Base-by-base conservation (phyloP, 495 filamentous ascomycete genomes). In the Ramalina intermedia region DNA sequence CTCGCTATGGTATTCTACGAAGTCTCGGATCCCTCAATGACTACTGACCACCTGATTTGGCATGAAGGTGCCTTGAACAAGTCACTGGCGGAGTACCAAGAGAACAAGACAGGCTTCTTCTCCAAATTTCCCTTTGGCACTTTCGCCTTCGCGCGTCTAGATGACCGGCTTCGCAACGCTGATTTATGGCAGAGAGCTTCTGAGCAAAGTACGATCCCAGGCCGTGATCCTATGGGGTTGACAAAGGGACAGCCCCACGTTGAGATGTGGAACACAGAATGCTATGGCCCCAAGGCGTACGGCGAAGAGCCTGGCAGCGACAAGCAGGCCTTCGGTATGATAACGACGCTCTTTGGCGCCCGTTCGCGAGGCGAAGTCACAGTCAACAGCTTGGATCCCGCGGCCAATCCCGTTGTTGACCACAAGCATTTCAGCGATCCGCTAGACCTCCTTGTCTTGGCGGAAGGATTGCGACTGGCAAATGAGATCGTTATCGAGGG, bases 401-500 rank as follows among this genome's bases (percentile, higher is more conserved):
- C 37, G 12, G 48, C 53, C n/a, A 56, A 55, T 21, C 64, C 63
- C 3, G 39, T 61, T 23, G 56, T 62, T 17, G 54, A 68, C 44
- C 65, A 62, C 41, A 61, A 59, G 21, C 65, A 66, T 45, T 57
- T 67, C 4, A 43, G 55, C 13, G 55, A 66, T 33, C 50, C 52
- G 46, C 46, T 63, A 4, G 65, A 68, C 54, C 37, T 64, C 6
- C 20, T 60, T 6, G 60, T 66, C 21, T 45, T 66, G 39, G 48
- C 52, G 1, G 64, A 68, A 46, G 65, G 53, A 8, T 63, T 60
- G 35, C 55, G 48, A 14, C 58, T 62, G 37, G 66, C 54, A 13
- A 68, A 67, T 48, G 64, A 69, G 51, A 67, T 70, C 42, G 59
- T 64, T 6, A 62, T 57, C 50, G 44, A 58, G 16, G 67, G 29